These are phyloP conservation scores for Fragaria nilgerrensis DNA, from an alignment of 306 rosid genomes.

Conservation along the genomic window DNA sequence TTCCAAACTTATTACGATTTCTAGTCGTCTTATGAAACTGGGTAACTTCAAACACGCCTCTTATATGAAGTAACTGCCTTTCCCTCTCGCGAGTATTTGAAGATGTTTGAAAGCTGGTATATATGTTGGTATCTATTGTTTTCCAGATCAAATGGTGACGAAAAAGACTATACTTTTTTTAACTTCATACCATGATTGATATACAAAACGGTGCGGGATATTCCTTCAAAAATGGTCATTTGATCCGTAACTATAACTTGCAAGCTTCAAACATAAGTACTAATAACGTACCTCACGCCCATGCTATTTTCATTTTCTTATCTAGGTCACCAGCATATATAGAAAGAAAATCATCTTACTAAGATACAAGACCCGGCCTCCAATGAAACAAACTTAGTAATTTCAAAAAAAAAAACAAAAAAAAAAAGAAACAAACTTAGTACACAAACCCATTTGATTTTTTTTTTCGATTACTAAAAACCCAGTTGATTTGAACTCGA, in stretches of 20 bases:
- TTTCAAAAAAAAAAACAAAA: too few species aligned
- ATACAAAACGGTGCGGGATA: neutral
- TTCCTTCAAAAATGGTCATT: neutral
- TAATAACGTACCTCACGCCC: neutral
- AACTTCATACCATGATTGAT: neutral
- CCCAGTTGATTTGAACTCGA: too few species aligned
- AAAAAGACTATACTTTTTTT: neutral
- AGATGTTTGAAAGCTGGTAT: neutral
- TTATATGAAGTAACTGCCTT: neutral
- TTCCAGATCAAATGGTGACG: neutral
- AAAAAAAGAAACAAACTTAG: too few species aligned
- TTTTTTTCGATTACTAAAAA: too few species aligned
- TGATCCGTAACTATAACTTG: neutral
- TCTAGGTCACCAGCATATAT: neutral
- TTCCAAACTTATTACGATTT: neutral
- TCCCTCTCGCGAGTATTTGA: neutral
- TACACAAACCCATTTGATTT: too few species aligned
- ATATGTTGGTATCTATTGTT: neutral
- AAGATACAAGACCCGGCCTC: neutral
- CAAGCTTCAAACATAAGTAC: neutral
- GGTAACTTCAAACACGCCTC: neutral
- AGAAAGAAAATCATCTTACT: neutral
- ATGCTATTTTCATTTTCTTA: neutral
- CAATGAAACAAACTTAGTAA: too few species aligned
- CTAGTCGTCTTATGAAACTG: neutral